Evolutionary conservation across 257 asterid genomes (phyloP), one percentile per base, ranked within the genome.

Genomic region (Scutellaria galericulata): DNA sequence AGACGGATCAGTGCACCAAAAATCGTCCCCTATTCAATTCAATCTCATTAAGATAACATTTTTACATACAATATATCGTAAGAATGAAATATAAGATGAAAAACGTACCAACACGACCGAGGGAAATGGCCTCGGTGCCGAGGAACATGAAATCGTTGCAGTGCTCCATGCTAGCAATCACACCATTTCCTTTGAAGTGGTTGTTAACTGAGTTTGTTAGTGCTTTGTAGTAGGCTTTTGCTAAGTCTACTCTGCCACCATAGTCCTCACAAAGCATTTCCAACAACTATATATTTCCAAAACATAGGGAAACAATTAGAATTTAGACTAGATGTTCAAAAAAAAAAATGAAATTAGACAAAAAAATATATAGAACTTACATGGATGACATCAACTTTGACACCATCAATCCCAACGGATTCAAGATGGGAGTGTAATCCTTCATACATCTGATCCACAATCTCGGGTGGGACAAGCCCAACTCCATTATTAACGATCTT

Each of bases 61-160:
- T n/a, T 2, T 11, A 12, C 3, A 20, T 13, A 2, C 13, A 9
- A 20, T 13, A 6, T 4, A 11, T 24, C 7, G 41, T 2, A 27
- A 35, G 3, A 2, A 22, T 7, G 22, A 39, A 24, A 18, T 11
- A 53, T 2, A 2, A 56, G 8, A 24, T 10, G 8, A 27, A 47
- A 8, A 5, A 15, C 88, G 1, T 80, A 92, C 97, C 98, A 10
- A 93, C 98, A 51, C 98, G 98, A 15, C 98, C 98, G 4, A 93
- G 93, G 24, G 88, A 69, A 51, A 93, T 90, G 55, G 92, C 86
- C 76, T 93, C 85, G 0, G 98, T 93, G 0, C 97, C 97, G 1
- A 93, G 92, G 78, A 93, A 93, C 98, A 93, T 90, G 80, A 93
- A 93, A 80, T 93, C 98, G 12, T 93, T 93, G 84, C 98, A 93